Base-by-base conservation (phyloP, 306 rosid genomes). In the Calophaca sinica region DNA sequence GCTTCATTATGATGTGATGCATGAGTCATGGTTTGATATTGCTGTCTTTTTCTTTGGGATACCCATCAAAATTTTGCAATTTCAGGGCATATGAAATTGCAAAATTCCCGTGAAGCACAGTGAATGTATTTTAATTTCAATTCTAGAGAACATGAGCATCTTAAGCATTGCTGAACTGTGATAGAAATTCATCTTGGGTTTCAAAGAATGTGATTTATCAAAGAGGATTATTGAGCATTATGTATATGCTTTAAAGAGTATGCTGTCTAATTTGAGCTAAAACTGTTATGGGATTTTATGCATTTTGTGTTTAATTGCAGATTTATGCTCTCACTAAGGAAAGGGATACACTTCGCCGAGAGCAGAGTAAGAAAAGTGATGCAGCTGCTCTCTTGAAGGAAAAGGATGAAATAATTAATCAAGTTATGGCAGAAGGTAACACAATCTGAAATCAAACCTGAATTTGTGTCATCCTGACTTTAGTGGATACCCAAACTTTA, bases 371-470 rank as follows among this genome's bases (percentile, higher is more conserved):
- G 81, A 96, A 89, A 87, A 92, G 96, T 92, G 99, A 96, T 52
- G 98, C 97, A 63, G 98, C 99, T 82, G 92, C 88, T 76, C 97
- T 96, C 59, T 80, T 96, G 91, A 96, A 96, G 87, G 99, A 96
- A 87, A 96, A 96, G 80, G 99, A 96, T 75, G 99, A 96, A 83
- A 96, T 96, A 73, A 96, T 96, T 84, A 96, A 44, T 84, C 99
- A 96, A 85, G 99, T 96, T 80, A 96, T 96, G 99, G 98, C 98
- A 62, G 99, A 96, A 96, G 99, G 99, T 92, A 84, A 13, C 36
- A 46, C 38, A 67, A 35, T 66, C 49, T 63, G 48, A 67, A 36
- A 69, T 31, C 68, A 81, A 62, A 33, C 48, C 52, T 68, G 31
- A 48, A 42, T 73, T 64, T 73, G 55, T 60, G 54, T 67, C 33